phyloP scores from a whole-genome alignment of 208 protist genomes.

The Crithidia bombi region DNA sequence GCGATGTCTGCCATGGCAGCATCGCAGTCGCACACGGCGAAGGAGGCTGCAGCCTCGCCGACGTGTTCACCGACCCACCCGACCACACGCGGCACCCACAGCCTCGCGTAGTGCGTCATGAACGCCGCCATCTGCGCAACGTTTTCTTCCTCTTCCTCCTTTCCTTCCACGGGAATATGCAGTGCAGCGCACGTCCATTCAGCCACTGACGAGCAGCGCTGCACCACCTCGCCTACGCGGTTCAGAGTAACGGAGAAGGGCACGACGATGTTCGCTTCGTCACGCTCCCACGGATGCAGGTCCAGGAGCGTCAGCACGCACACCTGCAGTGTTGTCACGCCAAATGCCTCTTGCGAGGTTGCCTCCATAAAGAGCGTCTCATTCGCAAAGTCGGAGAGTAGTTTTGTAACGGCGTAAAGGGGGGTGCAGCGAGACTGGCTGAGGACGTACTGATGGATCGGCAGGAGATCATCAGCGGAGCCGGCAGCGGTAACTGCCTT shows the following conservation, averaged over 20 bases:
- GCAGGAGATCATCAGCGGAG: slow-evolving; percentile 86
- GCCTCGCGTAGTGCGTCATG: slow-evolving; percentile 19
- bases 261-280: slow-evolving; percentile 52
- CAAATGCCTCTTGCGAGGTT: slow-evolving; percentile 78
- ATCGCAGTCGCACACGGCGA: slow-evolving; percentile 9
- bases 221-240: slow-evolving; percentile 15
- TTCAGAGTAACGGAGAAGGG: slow-evolving; percentile 30
- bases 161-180: background rate
- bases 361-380: slow-evolving; percentile 74
- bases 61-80: slow-evolving; percentile 28
- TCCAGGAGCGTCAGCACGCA: slow-evolving; percentile 62
- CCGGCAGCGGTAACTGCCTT: slow-evolving; percentile 22
- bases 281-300: slow-evolving; percentile 66
- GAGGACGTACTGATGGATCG: slow-evolving; percentile 89
- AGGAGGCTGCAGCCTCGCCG: background rate
- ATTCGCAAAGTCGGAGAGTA: slow-evolving; percentile 73
- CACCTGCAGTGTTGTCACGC: slow-evolving; percentile 80
- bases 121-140: slow-evolving; percentile 15
- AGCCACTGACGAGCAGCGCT: background rate
- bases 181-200: slow-evolving; percentile 1
- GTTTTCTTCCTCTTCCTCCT: background rate
- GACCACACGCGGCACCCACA: slow-evolving; percentile 39
- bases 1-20: slow-evolving; percentile 16
- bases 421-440: slow-evolving; percentile 51
- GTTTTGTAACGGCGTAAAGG: slow-evolving; percentile 64